Evolutionary conservation across 1,139 yeast species (phyloP).

Genomic region (Chernovozyma aurita): DNA sequence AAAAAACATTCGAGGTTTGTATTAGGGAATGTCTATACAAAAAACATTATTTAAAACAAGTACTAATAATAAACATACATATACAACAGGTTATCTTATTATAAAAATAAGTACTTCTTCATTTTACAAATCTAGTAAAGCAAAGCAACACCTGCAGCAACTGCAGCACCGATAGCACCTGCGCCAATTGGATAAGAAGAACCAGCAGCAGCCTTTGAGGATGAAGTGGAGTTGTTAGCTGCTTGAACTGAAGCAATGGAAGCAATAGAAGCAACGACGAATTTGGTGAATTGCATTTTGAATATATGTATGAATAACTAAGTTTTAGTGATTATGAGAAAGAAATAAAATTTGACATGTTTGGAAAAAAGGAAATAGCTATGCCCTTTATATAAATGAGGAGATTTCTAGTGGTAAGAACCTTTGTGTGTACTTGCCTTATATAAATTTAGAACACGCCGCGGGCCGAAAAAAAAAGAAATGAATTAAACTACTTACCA

Average conservation of each 20-base stretch:
- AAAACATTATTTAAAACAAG: conserved; percentile 2
- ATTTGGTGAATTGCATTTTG: conserved; percentile 56
- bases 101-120: neutral
- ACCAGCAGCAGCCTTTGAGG: conserved; percentile 49
- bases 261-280: conserved; percentile 44
- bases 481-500: neutral
- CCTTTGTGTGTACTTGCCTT: neutral
- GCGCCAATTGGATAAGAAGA: conserved; percentile 49
- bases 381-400: conserved; percentile 1
- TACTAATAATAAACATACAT: conserved; percentile 6
- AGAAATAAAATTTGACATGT: neutral
- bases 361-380: no score
- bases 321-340: no score
- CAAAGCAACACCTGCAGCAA: conserved; percentile 71
- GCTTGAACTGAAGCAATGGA: conserved; percentile 49
- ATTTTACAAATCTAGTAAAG: conserved; percentile 42
- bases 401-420: neutral
- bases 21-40: conserved; percentile 4
- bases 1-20: conserved; percentile 5
- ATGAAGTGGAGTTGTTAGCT: conserved; percentile 24
- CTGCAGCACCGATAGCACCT: conserved; percentile 69
- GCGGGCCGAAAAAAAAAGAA: neutral
- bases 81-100: conserved; percentile 3
- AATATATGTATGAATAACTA: neutral
- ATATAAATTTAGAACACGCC: conserved; percentile 1